phyloP scores from a whole-genome alignment of 768 basidiomycete genomes.

The Strobilomyces dryophilus region DNA sequence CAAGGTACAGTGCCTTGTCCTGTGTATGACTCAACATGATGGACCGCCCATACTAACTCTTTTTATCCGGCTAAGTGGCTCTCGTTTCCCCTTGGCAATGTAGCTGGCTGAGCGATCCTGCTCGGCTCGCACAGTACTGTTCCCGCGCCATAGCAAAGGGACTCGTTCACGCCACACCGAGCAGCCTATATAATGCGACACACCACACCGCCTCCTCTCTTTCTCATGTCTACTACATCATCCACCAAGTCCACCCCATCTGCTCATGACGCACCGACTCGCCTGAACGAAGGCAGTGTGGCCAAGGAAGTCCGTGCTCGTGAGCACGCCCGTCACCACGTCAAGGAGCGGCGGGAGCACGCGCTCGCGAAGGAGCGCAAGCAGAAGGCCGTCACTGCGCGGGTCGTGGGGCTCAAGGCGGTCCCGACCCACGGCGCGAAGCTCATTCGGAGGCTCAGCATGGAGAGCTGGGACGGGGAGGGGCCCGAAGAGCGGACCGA shows the following conservation, averaged over 20 bases:
- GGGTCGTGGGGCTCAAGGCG: constrained; percentile 19
- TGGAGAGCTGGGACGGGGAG: constrained; percentile 30
- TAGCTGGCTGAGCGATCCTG: neutral
- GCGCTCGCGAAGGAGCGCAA: constrained; percentile 30
- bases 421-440: constrained; percentile 8
- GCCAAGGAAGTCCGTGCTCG: constrained; percentile 30
- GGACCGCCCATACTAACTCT: neutral
- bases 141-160: constrained; percentile 21
- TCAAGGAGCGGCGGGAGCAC: constrained; percentile 31
- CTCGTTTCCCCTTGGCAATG: neutral
- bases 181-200: constrained; percentile 28
- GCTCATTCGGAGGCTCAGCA: constrained; percentile 22
- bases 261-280: constrained; percentile 17
- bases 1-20: constrained; percentile 23
- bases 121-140: constrained; percentile 18
- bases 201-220: constrained; percentile 1
- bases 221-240: constrained; percentile 30
- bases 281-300: constrained; percentile 13
- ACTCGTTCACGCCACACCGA: constrained; percentile 20
- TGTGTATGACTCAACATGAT: constrained; percentile 18
- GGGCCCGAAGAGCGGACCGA: constrained; percentile 2
- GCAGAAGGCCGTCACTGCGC: constrained; percentile 20
- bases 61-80: constrained; percentile 4
- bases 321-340: constrained; percentile 32
- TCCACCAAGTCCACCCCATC: constrained; percentile 17